Conservation (phyloP, 2,329 filamentous ascomycete species). For the Exophiala bonariae region DNA sequence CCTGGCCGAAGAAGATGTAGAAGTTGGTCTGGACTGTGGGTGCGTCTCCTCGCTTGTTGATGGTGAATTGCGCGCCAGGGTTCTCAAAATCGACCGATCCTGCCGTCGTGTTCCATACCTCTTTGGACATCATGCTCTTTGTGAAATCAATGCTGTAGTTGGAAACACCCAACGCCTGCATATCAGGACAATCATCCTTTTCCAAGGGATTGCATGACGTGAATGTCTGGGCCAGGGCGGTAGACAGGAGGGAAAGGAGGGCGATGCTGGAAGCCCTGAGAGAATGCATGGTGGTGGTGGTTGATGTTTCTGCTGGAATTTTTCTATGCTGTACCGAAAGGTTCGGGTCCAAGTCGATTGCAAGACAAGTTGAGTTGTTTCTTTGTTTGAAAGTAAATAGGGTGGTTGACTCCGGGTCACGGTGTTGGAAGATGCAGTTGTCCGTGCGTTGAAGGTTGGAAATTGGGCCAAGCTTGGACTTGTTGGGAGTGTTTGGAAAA, state of each 20-base stretch:
- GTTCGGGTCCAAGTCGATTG: not conserved
- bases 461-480: constrained; percentile 14
- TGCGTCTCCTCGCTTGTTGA: constrained; percentile 69
- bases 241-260: constrained; percentile 43
- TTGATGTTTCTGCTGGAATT: not conserved
- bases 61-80: constrained; percentile 69
- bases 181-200: constrained; percentile 63
- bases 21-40: constrained; percentile 77
- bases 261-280: constrained; percentile 10
- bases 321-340: not conserved
- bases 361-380: constrained; percentile 13
- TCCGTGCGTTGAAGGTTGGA: constrained; percentile 12
- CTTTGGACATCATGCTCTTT: constrained; percentile 55
- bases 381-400: constrained; percentile 6
- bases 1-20: constrained; percentile 82
- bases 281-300: constrained; percentile 14
- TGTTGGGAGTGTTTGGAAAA: constrained; percentile 13
- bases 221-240: constrained; percentile 68
- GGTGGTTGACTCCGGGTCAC: constrained; percentile 18
- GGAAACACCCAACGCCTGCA: constrained; percentile 67
- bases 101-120: constrained; percentile 68
- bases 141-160: constrained; percentile 52
- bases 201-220: constrained; percentile 78
- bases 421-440: constrained; percentile 1
- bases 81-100: constrained; percentile 64